Evolutionary conservation across 202 grass and related monocot species (phyloP), one percentile per base, ranked within the genome.

Genomic region (Bolboschoenoplectus hybrid): DNA sequence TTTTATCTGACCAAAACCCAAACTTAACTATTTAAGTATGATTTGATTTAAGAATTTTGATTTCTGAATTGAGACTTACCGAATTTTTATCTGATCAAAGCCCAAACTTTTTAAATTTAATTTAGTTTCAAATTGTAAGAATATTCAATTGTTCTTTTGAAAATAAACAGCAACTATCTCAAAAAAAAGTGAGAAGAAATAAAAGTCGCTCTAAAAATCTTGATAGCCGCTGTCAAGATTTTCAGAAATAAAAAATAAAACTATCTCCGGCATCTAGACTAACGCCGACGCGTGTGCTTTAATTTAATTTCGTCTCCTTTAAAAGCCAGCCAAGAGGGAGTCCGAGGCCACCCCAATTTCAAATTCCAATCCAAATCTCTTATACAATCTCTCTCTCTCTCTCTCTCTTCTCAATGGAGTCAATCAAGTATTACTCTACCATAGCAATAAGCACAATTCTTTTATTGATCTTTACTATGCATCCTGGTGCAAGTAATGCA

Each of bases 361-460:
- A 70, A 44, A 43, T 8, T 41, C 40, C 39, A 70, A 43, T 13
- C 14, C 0, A 70, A 2, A 10, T 43, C 2, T 69, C 38, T 40
- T 26, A 26, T 36, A 41, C 66, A 40, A 10, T 67, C 26, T 14
- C 47, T 10, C 10, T 34, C 6, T 13, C 45, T 16, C 41, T 0
- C 9, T n/a, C 34, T 20, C 46, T 9, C 72, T 75, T 56, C 26
- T 41, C 32, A 79, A 79, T 79, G 74, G 74, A 79, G 74, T 56
- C 52, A 34, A 40, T 13, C 1, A 14, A 38, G n/a, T 40, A 57
- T n/a, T 41, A 8, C 40, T n/a, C 7, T n/a, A 79, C 1, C 6
- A 16, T n/a, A 40, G 2, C 53, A 12, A 26, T 26, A 26, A 40
- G 3, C 5, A 52, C 51, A 58, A 58, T 79, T 58, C 10, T 79